These are phyloP conservation scores for Saccharum spontaneum DNA, from an alignment of 176 grass and related monocot species.

Conservation along the genomic window DNA sequence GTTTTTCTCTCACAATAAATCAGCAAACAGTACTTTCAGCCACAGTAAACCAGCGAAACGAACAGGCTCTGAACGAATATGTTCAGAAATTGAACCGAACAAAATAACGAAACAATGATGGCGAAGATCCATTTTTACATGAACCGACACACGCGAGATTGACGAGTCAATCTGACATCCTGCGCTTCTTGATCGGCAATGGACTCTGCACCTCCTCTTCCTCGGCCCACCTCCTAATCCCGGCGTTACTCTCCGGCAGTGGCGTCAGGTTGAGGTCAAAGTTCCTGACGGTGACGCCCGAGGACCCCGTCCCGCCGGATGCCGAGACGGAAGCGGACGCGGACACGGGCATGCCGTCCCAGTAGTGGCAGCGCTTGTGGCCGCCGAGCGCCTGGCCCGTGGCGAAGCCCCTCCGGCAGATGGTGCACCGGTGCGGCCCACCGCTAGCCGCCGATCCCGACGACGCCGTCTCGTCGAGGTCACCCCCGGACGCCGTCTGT, in stretches of 20 bases:
- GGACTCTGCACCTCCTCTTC: constrained; percentile 82
- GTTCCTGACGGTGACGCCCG: constrained; percentile 41
- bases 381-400: constrained; percentile 89
- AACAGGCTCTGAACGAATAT: neutral
- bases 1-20: too few species aligned
- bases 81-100: neutral
- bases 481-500: too few species aligned
- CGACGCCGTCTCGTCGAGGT: neutral
- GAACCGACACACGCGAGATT: neutral
- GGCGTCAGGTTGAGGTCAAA: constrained; percentile 84
- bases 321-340: constrained; percentile 10
- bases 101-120: neutral
- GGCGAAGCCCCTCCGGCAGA: constrained; percentile 62
- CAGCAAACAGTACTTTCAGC: too few species aligned
- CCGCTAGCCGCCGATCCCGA: neutral
- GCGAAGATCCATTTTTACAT: neutral
- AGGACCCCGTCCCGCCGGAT: constrained; percentile 20
- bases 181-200: constrained; percentile 53
- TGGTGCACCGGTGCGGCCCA: constrained; percentile 62
- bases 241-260: constrained; percentile 15
- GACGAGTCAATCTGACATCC: neutral
- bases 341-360: constrained; percentile 49
- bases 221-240: constrained; percentile 50
- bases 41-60: too few species aligned
- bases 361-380: constrained; percentile 90